These are phyloP conservation scores for Quercus lobata DNA, from an alignment of 331 rosid species.

Conservation along the genomic window DNA sequence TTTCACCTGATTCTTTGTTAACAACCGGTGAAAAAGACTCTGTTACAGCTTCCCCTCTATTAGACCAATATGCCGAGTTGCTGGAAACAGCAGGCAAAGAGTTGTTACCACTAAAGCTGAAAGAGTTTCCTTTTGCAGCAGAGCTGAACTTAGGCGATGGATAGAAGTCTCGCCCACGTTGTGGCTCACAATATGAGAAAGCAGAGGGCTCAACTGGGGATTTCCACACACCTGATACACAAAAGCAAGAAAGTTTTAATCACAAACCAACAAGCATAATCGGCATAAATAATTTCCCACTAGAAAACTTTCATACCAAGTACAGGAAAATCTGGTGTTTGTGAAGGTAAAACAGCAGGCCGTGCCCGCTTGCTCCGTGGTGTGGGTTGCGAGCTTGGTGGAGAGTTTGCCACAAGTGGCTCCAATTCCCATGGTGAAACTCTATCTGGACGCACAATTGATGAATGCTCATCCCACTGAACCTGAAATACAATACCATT, in stretches of 20 bases:
- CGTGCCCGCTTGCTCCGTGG: slow-evolving; percentile 83
- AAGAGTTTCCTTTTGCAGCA: slow-evolving; percentile 45
- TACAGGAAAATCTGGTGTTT: slow-evolving; percentile 54
- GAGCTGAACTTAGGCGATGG: slow-evolving; percentile 60
- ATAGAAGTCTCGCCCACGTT: slow-evolving; percentile 61
- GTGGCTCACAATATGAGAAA: slow-evolving; percentile 59
- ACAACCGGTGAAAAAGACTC: slow-evolving; percentile 59
- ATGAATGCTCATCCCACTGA: slow-evolving; percentile 97
- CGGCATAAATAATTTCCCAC: background rate
- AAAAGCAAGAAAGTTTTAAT: slow-evolving; percentile 6
- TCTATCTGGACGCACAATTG: slow-evolving; percentile 86
- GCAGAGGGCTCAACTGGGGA: slow-evolving; percentile 59
- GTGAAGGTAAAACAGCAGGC: slow-evolving; percentile 64
- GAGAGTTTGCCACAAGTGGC: slow-evolving; percentile 69
- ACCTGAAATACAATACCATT: slow-evolving; percentile 47
- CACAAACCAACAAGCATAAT: slow-evolving; percentile 11
- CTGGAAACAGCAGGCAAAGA: slow-evolving; percentile 54
- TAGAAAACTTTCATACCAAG: slow-evolving; percentile 47
- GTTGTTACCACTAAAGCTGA: slow-evolving; percentile 64
- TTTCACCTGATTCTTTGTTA: slow-evolving; percentile 58
- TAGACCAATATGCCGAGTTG: slow-evolving; percentile 64
- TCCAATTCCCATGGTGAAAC: slow-evolving; percentile 98
- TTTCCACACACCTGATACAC: slow-evolving; percentile 71
- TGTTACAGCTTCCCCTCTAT: slow-evolving; percentile 51
- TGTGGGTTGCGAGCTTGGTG: slow-evolving; percentile 61